A percentile compares a stretch with the other conserved stretches of the same genome.
Evolutionary conservation across 2,329 filamentous ascomycete genomes (phyloP).

Genomic region (Monilinia aucupariae): DNA sequence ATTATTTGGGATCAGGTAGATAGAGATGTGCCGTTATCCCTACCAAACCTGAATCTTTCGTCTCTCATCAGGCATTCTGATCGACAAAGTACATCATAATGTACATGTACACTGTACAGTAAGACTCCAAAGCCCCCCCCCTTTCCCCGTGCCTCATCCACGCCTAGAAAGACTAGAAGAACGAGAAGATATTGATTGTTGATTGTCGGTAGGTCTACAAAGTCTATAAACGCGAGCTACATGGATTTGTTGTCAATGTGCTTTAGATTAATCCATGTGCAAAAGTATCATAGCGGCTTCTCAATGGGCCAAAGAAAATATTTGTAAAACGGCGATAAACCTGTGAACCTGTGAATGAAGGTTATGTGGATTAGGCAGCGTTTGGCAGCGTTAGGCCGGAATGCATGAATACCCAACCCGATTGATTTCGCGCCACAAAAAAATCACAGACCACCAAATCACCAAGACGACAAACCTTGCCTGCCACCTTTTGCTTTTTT

Average conservation of each 20-base stretch:
- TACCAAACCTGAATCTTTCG: not conserved
- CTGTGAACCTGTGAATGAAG: conserved; percentile 12
- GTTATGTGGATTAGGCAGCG: conserved; percentile 13
- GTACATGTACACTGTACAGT: conserved; percentile 12
- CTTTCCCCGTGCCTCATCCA: not conserved
- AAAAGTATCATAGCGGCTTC: conserved; percentile 16
- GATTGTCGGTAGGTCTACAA: not conserved
- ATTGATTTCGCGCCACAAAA: conserved; percentile 23
- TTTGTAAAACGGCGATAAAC: conserved; percentile 9
- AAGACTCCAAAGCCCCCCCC: conserved; percentile 2
- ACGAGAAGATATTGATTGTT: not conserved
- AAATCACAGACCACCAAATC: conserved; percentile 7
- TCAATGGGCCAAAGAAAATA: conserved; percentile 17
- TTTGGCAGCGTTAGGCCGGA: conserved; percentile 32
- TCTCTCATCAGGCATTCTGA: conserved; percentile 6
- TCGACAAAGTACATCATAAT: conserved; percentile 10
- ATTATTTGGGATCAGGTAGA: not conserved
- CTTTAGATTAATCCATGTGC: conserved; percentile 15
- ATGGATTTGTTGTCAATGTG: conserved; percentile 20
- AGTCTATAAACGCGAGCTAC: conserved; percentile 22
- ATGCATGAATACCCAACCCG: conserved; percentile 45
- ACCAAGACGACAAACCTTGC: conserved; percentile 14
- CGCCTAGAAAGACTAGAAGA: conserved; percentile 8
- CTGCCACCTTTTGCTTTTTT: conserved; percentile 25
- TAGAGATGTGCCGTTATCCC: conserved; percentile 11